Base-by-base conservation (phyloP, 768 basidiomycete genomes). In the Phylloporus arenicola region DNA sequence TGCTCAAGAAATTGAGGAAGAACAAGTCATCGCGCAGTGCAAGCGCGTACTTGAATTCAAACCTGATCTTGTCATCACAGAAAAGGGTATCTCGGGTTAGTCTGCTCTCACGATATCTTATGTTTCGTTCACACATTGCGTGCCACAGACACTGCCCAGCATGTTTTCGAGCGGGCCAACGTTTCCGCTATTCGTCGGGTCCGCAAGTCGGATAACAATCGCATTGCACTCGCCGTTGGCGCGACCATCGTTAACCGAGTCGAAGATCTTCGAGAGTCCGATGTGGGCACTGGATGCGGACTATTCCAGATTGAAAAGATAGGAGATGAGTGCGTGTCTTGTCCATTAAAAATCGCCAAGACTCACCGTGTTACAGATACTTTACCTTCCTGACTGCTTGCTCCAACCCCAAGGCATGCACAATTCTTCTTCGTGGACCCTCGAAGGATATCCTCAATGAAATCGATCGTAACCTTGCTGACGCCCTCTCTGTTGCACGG, bases 381-480 rank as follows among this genome's bases (percentile, higher is more conserved):
- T 99, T 97, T 69, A 86, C 94, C 27, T 97, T 97, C 83, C 78
- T 98, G 44, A 89, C 86, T n/a, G 83, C 92, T 64, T 99, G 96
- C 73, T 71, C 72, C 31, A 75, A 78, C 13, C 96, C 96, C 5
- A 95, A 96, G 72, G 96, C 95, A 1, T 98, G 96, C 78, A 97
- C 95, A 11, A 92, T 98, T 70, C 82, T 99, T 42, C 87, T 99
- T 13, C 92, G 95, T 37, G 94, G 96, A 2, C 96, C 96, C 0
- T 95, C 92, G 3, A 99, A 98, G 69, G 96, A 98, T 63, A 92
- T 98, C 60, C 76, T 99, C 43, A 96, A 97, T 69, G 96, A 98
- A 72, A 91, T 98, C 58, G 96, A 98, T 68, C 83, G 95, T 45
- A 99, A 98, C 70, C 79, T 98, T 27, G 92, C 92, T 2, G 96